phyloP scores from a whole-genome alignment of 2,329 filamentous ascomycete genomes.

The Arthroderma sp. region DNA sequence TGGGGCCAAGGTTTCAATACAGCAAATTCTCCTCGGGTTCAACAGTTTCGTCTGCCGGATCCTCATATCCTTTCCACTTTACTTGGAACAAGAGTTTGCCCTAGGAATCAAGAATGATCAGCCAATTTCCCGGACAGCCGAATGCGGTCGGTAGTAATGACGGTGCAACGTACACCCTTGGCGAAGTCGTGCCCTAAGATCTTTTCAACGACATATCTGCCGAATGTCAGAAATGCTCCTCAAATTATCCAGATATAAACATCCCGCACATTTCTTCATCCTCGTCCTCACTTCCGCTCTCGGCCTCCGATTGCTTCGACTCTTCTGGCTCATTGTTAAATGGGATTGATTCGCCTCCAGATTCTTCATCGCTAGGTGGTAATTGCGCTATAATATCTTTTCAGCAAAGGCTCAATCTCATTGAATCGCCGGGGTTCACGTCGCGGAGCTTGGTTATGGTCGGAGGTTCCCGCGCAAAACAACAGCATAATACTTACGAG shows the following conservation, averaged over 20 bases:
- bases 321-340: conserved; percentile 18
- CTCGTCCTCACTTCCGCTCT: conserved; percentile 21
- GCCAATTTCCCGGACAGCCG: too few species aligned
- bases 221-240: neutral
- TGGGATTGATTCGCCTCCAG: conserved; percentile 25
- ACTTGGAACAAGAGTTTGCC: conserved; percentile 27
- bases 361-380: conserved; percentile 18
- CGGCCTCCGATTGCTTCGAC: conserved; percentile 11
- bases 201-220: conserved; percentile 29
- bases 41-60: conserved; percentile 30
- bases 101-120: conserved; percentile 12
- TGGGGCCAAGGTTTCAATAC: neutral
- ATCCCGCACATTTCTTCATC: conserved; percentile 20
- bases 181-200: conserved; percentile 26
- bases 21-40: conserved; percentile 33
- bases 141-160: too few species aligned
- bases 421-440: too few species aligned
- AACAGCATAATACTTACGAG: too few species aligned
- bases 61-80: conserved; percentile 36
- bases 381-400: conserved; percentile 1
- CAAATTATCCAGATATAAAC: conserved; percentile 8
- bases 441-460: too few species aligned
- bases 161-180: conserved; percentile 19
- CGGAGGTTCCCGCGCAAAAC: too few species aligned
- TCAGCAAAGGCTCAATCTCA: neutral